Evolutionary conservation across 768 basidiomycete genomes (phyloP), one percentile per base, ranked within the genome.

Genomic region (Pholiota conissans): DNA sequence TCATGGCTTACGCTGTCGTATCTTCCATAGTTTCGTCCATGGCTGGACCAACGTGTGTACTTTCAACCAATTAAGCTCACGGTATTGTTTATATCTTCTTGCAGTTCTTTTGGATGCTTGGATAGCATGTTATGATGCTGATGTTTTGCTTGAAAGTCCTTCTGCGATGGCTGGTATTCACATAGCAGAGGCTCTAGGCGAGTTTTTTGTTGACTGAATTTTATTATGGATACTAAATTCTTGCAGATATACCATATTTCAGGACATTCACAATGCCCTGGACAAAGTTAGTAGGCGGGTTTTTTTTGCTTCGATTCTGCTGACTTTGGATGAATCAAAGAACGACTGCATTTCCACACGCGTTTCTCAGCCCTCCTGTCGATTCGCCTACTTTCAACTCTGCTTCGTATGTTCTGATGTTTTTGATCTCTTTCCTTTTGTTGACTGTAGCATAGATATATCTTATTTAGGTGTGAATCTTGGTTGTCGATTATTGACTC

Each of bases 101-200:
- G 22, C 35, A 87, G 85, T 87, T 20, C 75, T 88, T 10, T 49
- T 76, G 27, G 85, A 88, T 61, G 73, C 86, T 9, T 89, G 85
- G 85, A 72, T 76, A 28, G 82, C 80, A 9, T 88, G 86, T 60
- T 72, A 80, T 57, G 87, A 83, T 56, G 85, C 86, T 9, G 85
- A 88, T 61, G 80, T 89, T 2, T 69, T 89, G 9, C 75, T 88
- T 45, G 87, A 89, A 65, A 82, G 80, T 42, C 86, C 87, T 0
- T 86, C 84, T 3, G 83, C 85, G 1, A 86, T 88, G 84, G 82
- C 84, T 3, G 87, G 87, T 39, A 81, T 88, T 2, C 87, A 89
- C 66, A 87, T 89, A 57, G 84, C 87, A 9, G 87, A 89, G 69
- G 84, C 83, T 3, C 71, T 87, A 14, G 73, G 83, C 82, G 55